Percentiles rank a stretch among this genome's conserved stretches.
phyloP scores from a whole-genome alignment of 768 basidiomycete genomes.

The Trametes elegans region DNA sequence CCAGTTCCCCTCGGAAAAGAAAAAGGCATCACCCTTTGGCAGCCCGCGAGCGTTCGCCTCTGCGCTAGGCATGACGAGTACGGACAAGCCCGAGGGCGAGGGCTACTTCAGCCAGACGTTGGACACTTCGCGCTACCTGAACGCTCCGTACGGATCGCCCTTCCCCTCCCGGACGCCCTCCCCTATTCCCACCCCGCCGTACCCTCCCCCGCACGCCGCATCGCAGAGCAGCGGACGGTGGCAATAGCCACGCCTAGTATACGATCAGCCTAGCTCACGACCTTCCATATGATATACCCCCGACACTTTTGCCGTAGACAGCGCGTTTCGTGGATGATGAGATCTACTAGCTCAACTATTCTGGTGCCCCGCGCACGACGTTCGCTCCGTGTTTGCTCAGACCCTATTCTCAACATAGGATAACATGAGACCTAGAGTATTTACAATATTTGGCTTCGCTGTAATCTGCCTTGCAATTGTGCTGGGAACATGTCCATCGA shows the following conservation, averaged over 20 bases:
- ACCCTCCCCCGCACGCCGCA: constrained; percentile 16
- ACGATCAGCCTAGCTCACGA: constrained; percentile 21
- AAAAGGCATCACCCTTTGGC: constrained; percentile 45
- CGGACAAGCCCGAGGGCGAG: constrained; percentile 22
- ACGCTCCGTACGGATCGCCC: constrained; percentile 49
- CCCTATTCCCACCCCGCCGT: constrained; percentile 32
- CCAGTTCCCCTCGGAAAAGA: constrained; percentile 46
- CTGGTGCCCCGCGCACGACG: constrained; percentile 9
- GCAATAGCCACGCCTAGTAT: constrained; percentile 18
- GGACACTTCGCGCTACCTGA: constrained; percentile 45
- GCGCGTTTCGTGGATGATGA: constrained; percentile 10
- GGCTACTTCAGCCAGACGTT: constrained; percentile 40
- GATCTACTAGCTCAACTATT: constrained; percentile 15
- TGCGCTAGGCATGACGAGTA: constrained; percentile 38
- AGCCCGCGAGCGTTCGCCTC: constrained; percentile 50
- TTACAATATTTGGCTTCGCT: constrained; percentile 15
- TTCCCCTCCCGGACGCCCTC: constrained; percentile 49
- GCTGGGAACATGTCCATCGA: neutral
- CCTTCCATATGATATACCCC: constrained; percentile 20
- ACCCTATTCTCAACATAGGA: constrained; percentile 9
- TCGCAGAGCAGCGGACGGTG: constrained; percentile 21
- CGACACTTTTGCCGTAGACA: constrained; percentile 12
- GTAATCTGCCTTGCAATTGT: constrained; percentile 6
- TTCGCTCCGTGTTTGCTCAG: constrained; percentile 9
- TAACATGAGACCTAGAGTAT: constrained; percentile 19